phyloP scores from a whole-genome alignment of 2,329 filamentous ascomycete genomes.

The Monilinia polystroma region DNA sequence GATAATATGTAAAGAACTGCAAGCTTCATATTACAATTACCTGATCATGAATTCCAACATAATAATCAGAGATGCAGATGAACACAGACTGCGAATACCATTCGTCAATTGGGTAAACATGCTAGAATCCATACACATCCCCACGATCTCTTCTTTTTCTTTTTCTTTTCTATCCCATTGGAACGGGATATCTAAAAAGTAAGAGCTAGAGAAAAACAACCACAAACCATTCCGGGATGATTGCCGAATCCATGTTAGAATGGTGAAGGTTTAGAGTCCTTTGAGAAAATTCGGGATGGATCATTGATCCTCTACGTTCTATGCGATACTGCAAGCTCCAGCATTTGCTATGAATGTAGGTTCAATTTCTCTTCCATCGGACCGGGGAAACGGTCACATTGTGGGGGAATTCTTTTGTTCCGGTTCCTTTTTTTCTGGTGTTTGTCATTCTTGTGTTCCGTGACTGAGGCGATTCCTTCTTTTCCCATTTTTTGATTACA shows the following conservation, averaged over 20 bases:
- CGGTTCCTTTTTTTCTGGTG: neutral
- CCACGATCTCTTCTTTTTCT: neutral
- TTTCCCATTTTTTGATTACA: neutral
- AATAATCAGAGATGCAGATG: neutral
- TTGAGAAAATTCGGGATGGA: conserved; percentile 15
- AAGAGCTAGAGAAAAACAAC: neutral
- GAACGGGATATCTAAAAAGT: neutral
- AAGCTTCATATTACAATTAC: neutral
- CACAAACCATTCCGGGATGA: neutral
- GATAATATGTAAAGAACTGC: neutral
- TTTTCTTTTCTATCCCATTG: neutral
- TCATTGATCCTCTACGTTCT: conserved; percentile 10
- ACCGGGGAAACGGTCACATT: neutral
- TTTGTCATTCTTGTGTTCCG: neutral
- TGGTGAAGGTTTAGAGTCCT: neutral
- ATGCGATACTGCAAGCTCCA: neutral
- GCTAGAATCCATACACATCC: neutral
- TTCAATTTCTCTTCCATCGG: neutral
- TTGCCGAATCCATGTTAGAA: conserved; percentile 6
- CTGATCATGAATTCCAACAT: neutral
- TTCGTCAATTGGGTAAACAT: neutral
- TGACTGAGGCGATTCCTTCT: neutral
- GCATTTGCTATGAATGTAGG: neutral
- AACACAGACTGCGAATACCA: neutral
- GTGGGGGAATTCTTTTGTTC: neutral